phyloP scores from a whole-genome alignment of 2,329 filamentous ascomycete species.

The Aspergillus alliaceus region DNA sequence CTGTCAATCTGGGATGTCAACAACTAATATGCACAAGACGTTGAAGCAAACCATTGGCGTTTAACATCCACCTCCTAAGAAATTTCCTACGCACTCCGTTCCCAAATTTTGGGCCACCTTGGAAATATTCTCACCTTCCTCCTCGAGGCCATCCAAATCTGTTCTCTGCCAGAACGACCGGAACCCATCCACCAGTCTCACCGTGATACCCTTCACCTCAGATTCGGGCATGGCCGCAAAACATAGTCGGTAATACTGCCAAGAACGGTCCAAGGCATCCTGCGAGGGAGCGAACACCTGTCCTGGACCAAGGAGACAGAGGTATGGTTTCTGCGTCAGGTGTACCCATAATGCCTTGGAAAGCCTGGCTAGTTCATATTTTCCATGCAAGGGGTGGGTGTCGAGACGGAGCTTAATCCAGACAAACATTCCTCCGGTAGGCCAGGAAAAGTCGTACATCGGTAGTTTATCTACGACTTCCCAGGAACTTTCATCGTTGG shows the following conservation, averaged over 20 bases:
- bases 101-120: slow-evolving; percentile 5
- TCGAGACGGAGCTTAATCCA: slow-evolving; percentile 76
- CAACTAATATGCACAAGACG: neutral
- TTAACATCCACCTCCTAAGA: slow-evolving; percentile 19
- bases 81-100: slow-evolving; percentile 7
- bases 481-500: slow-evolving; percentile 58
- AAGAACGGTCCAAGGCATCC: slow-evolving; percentile 60
- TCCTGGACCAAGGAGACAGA: slow-evolving; percentile 71
- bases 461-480: slow-evolving; percentile 71
- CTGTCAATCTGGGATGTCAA: neutral
- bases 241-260: slow-evolving; percentile 74
- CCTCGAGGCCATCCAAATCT: slow-evolving; percentile 40
- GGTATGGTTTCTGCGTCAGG: slow-evolving; percentile 67
- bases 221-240: slow-evolving; percentile 81
- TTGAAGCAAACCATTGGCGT: neutral
- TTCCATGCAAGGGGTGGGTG: slow-evolving; percentile 66
- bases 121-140: slow-evolving; percentile 16
- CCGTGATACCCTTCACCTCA: slow-evolving; percentile 62
- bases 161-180: slow-evolving; percentile 77
- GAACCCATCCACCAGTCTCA: slow-evolving; percentile 67
- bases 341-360: slow-evolving; percentile 68
- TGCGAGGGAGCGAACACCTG: slow-evolving; percentile 69
- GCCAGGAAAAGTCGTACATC: slow-evolving; percentile 76
- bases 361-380: slow-evolving; percentile 57
- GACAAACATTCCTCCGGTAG: slow-evolving; percentile 87